These are phyloP conservation scores for Paraphaeosphaeria sporulosa DNA, from an alignment of 2,329 filamentous ascomycete genomes.

Conservation along the genomic window DNA sequence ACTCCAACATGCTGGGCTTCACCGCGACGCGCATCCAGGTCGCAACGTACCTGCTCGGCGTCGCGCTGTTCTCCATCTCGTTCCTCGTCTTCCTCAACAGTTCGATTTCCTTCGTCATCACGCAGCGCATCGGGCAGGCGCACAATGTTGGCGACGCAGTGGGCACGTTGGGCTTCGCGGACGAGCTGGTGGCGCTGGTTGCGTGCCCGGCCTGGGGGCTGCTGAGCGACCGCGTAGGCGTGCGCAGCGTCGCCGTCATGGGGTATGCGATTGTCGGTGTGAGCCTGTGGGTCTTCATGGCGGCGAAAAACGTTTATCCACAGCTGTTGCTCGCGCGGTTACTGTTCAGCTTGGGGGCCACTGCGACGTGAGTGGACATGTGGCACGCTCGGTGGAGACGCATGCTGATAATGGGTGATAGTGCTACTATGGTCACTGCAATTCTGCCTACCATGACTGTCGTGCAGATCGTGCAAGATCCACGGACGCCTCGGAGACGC, in stretches of 20 bases:
- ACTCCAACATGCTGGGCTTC: slow-evolving; percentile 52
- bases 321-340: slow-evolving; percentile 84
- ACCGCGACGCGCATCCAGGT: slow-evolving; percentile 66
- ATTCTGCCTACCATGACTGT: slow-evolving; percentile 77
- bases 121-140: slow-evolving; percentile 79
- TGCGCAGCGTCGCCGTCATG: slow-evolving; percentile 68
- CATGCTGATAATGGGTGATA: slow-evolving; percentile 32
- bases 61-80: slow-evolving; percentile 85
- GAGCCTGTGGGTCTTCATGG: slow-evolving; percentile 80
- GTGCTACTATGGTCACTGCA: slow-evolving; percentile 93
- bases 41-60: slow-evolving; percentile 78
- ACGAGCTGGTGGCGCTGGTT: slow-evolving; percentile 81
- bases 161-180: slow-evolving; percentile 83
- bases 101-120: slow-evolving; percentile 84
- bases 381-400: not conserved
- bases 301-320: slow-evolving; percentile 86
- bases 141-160: slow-evolving; percentile 79
- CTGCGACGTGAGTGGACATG: slow-evolving; percentile 70
- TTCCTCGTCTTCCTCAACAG: slow-evolving; percentile 91
- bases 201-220: slow-evolving; percentile 84
- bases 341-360: slow-evolving; percentile 88
- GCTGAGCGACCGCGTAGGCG: slow-evolving; percentile 77
- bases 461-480: slow-evolving; percentile 34
- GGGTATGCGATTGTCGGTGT: slow-evolving; percentile 85
- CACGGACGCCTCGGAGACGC: slow-evolving; percentile 36